These are phyloP conservation scores for Fusarium globosum DNA, from an alignment of 2,329 filamentous ascomycete species.

Conservation along the genomic window DNA sequence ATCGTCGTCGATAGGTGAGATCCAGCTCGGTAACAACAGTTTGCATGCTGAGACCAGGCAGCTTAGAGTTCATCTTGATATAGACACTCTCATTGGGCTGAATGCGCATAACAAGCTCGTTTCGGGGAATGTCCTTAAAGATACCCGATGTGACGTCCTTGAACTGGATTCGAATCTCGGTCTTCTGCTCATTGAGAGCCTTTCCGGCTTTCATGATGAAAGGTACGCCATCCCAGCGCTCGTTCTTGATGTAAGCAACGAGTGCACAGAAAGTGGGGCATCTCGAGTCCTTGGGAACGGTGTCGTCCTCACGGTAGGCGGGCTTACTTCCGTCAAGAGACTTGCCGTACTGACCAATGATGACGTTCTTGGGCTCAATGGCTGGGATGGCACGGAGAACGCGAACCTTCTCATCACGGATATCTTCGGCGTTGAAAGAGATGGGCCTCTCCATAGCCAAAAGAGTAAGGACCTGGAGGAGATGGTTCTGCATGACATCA, in stretches of 20 bases:
- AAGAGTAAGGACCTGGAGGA: constrained; percentile 94
- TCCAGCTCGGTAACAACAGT: constrained; percentile 98
- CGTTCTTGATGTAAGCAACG: constrained; percentile 99
- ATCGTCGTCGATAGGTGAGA: constrained; percentile 95
- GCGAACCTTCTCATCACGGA: constrained; percentile 98
- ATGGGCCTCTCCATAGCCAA: constrained; percentile 98
- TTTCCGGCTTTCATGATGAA: constrained; percentile 99
- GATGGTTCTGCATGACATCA: constrained; percentile 99
- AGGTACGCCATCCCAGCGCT: constrained; percentile 98
- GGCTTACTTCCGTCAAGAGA: constrained; percentile 97
- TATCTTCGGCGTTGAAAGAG: constrained; percentile 97
- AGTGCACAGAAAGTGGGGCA: constrained; percentile 98
- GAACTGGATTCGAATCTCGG: constrained; percentile 98
- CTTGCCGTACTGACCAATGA: constrained; percentile 98
- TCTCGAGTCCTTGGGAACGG: constrained; percentile 94
- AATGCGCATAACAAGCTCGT: constrained; percentile 98
- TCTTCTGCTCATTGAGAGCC: constrained; percentile 99
- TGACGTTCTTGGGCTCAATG: constrained; percentile 99
- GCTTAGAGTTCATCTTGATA: constrained; percentile 99
- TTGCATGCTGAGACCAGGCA: constrained; percentile 98
- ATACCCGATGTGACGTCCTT: constrained; percentile 99
- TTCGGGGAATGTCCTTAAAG: constrained; percentile 99
- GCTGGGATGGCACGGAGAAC: constrained; percentile 92
- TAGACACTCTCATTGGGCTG: constrained; percentile 99
- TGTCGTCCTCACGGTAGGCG: constrained; percentile 98